Conservation (phyloP, 495 filamentous ascomycete species). For the Parathielavia hyrcaniae region DNA sequence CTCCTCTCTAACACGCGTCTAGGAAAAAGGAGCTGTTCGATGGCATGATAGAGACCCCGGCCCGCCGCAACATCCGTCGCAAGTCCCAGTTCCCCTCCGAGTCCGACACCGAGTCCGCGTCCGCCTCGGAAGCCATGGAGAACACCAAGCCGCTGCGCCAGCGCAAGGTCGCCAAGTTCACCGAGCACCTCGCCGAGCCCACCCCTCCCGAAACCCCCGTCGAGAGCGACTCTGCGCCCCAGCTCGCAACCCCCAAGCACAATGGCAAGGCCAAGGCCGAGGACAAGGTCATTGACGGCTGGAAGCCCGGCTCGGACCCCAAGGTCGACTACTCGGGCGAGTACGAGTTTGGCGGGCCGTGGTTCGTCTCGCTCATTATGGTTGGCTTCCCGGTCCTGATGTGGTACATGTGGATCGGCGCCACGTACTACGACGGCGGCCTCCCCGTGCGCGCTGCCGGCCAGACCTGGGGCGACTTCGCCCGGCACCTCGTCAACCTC, state of each 20-base stretch:
- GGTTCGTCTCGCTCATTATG: slow-evolving; percentile 77
- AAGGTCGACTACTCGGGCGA: slow-evolving; percentile 73
- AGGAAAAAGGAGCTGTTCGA: slow-evolving; percentile 50
- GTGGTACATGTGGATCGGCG: slow-evolving; percentile 99
- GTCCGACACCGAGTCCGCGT: slow-evolving; percentile 38
- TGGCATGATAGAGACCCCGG: slow-evolving; percentile 47
- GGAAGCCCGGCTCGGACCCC: slow-evolving; percentile 62
- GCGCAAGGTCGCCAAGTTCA: slow-evolving; percentile 39
- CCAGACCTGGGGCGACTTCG: slow-evolving; percentile 62
- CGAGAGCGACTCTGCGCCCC: slow-evolving; percentile 24
- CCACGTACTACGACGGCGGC: slow-evolving; percentile 80
- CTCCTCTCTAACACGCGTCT: not conserved
- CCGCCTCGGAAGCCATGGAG: slow-evolving; percentile 34
- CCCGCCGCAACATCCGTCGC: slow-evolving; percentile 35
- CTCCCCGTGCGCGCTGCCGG: slow-evolving; percentile 61
- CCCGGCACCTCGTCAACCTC: slow-evolving; percentile 57
- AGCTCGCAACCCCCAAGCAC: slow-evolving; percentile 16
- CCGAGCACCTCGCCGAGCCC: slow-evolving; percentile 40
- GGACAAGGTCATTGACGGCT: slow-evolving; percentile 56
- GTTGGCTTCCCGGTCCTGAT: slow-evolving; percentile 85
- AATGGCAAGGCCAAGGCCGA: slow-evolving; percentile 28
- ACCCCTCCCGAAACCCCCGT: slow-evolving; percentile 27
- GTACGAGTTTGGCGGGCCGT: slow-evolving; percentile 84
- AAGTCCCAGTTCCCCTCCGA: slow-evolving; percentile 40
- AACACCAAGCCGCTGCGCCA: slow-evolving; percentile 28